Evolutionary conservation across 2,329 filamentous ascomycete genomes (phyloP).

Genomic region (Pseudogymnoascus sp.): DNA sequence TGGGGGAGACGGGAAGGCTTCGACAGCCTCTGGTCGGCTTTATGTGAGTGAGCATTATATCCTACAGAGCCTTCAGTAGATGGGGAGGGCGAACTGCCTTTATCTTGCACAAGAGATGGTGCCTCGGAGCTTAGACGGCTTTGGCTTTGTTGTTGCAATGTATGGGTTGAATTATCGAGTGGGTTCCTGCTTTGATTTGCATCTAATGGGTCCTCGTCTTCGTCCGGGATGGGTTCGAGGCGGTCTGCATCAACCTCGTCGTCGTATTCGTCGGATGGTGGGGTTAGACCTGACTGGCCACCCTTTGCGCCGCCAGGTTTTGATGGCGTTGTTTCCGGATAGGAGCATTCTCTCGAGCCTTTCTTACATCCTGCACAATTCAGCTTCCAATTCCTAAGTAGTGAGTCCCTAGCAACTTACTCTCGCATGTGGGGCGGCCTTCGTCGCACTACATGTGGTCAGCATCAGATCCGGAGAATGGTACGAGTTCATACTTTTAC

Average conservation of each 20-base stretch:
- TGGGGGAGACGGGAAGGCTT: slow-evolving; percentile 24
- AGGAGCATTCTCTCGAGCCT: slow-evolving; percentile 82
- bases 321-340: slow-evolving; percentile 59
- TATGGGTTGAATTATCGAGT: slow-evolving; percentile 28
- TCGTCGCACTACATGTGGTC: slow-evolving; percentile 71
- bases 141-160: slow-evolving; percentile 29
- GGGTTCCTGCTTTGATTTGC: slow-evolving; percentile 13
- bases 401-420: slow-evolving; percentile 36
- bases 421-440: slow-evolving; percentile 74
- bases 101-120: slow-evolving; percentile 43
- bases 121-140: slow-evolving; percentile 45
- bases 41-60: slow-evolving; percentile 19
- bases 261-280: slow-evolving; percentile 45
- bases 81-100: slow-evolving; percentile 45
- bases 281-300: slow-evolving; percentile 35
- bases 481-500: slow-evolving; percentile 55
- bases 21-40: slow-evolving; percentile 12
- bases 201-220: slow-evolving; percentile 36
- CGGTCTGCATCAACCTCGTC: slow-evolving; percentile 40
- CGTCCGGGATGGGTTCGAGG: slow-evolving; percentile 48
- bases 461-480: slow-evolving; percentile 16
- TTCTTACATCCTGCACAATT: slow-evolving; percentile 68
- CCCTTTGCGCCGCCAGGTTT: slow-evolving; percentile 20
- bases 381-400: slow-evolving; percentile 21
- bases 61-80: slow-evolving; percentile 35